Conservation (phyloP, 2,329 filamentous ascomycete species). For the Curvularia sp. region DNA sequence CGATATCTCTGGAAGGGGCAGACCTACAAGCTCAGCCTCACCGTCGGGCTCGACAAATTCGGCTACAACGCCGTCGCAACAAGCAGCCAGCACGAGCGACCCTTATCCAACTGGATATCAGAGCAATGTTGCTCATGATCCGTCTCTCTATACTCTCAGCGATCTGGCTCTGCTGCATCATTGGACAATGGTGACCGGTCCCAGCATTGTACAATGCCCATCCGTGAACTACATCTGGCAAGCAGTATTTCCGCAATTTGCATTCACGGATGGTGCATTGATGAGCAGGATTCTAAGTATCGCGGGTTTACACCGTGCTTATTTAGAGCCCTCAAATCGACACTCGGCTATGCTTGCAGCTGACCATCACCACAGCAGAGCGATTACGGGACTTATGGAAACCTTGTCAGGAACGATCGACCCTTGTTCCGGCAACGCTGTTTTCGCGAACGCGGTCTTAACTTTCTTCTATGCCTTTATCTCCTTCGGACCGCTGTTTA, state of each 20-base stretch:
- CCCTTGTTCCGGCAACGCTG: conserved; percentile 18
- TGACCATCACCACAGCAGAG: conserved; percentile 21
- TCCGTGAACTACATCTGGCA: conserved; percentile 22
- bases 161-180: conserved; percentile 31
- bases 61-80: no score
- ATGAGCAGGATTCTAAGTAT: conserved; percentile 30
- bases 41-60: not conserved
- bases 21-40: no score
- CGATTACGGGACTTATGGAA: conserved; percentile 23
- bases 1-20: not conserved
- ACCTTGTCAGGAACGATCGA: conserved; percentile 13
- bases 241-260: conserved; percentile 21
- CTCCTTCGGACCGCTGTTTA: conserved; percentile 26
- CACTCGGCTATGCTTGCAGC: conserved; percentile 9
- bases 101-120: no score
- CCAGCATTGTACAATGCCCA: conserved; percentile 16
- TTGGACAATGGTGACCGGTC: conserved; percentile 27
- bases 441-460: conserved; percentile 24
- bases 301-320: conserved; percentile 26
- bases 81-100: no score
- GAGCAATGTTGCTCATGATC: no score
- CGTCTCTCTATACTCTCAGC: conserved; percentile 8
- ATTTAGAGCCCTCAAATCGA: conserved; percentile 17
- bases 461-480: conserved; percentile 30
- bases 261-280: conserved; percentile 21